phyloP scores from a whole-genome alignment of 2,329 filamentous ascomycete genomes.

The Coleophoma eucalyptorum region DNA sequence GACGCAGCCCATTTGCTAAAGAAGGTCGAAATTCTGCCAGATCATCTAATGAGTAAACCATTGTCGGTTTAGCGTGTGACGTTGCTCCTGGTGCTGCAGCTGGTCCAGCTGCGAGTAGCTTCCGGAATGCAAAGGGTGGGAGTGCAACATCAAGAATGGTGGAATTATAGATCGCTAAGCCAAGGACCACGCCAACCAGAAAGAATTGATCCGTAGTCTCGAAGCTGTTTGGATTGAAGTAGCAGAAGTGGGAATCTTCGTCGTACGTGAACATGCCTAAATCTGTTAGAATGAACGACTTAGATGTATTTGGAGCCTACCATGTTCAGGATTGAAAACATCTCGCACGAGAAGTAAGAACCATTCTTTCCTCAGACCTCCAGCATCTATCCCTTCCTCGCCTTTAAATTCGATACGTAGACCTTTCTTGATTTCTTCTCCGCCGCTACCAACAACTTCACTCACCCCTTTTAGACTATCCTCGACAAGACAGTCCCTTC shows the following conservation, averaged over 20 bases:
- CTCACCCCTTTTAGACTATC: conserved; percentile 84
- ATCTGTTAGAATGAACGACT: conserved; percentile 7
- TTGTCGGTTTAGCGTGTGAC: conserved; percentile 53
- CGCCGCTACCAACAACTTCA: conserved; percentile 74
- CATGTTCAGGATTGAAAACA: conserved; percentile 86
- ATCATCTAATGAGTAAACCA: conserved; percentile 77
- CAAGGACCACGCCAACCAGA: conserved; percentile 81
- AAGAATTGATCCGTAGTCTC: conserved; percentile 92
- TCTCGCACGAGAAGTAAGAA: conserved; percentile 84
- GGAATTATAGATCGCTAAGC: conserved; percentile 90
- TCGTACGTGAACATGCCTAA: conserved; percentile 89
- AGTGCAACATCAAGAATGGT: conserved; percentile 87
- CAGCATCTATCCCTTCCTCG: conserved; percentile 88
- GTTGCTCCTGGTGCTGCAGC: conserved; percentile 48
- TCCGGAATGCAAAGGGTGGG: conserved; percentile 85
- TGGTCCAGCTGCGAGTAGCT: conserved; percentile 77
- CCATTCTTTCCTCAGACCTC: conserved; percentile 90
- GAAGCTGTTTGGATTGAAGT: conserved; percentile 88
- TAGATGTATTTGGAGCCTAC: conserved; percentile 40
- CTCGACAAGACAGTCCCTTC: conserved; percentile 82
- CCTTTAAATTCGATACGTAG: conserved; percentile 80
- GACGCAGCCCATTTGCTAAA: conserved; percentile 70
- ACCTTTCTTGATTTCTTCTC: conserved; percentile 87
- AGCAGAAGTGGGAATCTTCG: conserved; percentile 85
- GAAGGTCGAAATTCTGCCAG: conserved; percentile 76